Percentiles rank a stretch among this genome's conserved stretches.
Evolutionary conservation across 2,329 filamentous ascomycete species (phyloP).

Genomic region (Alternaria sp.): DNA sequence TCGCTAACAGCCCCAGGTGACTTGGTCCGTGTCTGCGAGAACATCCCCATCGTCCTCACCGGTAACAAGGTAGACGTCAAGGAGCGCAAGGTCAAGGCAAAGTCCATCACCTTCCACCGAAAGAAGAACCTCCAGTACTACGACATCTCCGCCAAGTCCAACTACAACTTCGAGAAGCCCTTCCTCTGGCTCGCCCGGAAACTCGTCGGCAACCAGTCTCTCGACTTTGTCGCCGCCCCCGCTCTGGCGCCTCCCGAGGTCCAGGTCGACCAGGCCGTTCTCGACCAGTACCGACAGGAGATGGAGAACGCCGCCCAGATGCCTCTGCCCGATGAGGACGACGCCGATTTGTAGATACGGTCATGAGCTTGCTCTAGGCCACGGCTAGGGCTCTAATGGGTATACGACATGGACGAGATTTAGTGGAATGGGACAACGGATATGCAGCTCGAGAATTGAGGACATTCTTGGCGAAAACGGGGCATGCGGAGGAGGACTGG

Average conservation of each 20-base stretch:
- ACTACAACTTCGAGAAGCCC: conserved; percentile 99
- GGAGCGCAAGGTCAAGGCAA: conserved; percentile 99
- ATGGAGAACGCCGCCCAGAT: conserved; percentile 80
- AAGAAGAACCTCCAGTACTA: conserved; percentile 99
- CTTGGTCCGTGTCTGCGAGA: conserved; percentile 98
- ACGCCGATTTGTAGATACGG: conserved; percentile 66
- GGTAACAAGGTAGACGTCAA: conserved; percentile 99
- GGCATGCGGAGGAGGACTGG: conserved; percentile 27
- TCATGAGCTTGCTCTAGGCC: conserved; percentile 29
- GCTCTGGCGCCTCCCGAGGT: conserved; percentile 94
- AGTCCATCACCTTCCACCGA: conserved; percentile 99
- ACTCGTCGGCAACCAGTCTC: conserved; percentile 88
- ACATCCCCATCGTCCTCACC: conserved; percentile 96
- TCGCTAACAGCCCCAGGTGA: conserved; percentile 69
- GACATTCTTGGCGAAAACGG: conserved; percentile 39
- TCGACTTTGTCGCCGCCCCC: conserved; percentile 95
- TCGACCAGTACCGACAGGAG: conserved; percentile 85
- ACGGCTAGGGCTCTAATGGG: conserved; percentile 32
- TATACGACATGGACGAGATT: conserved; percentile 37
- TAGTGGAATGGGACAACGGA: conserved; percentile 28
- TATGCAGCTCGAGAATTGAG: conserved; percentile 28
- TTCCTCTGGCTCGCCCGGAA: conserved; percentile 99
- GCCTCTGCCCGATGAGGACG: conserved; percentile 95
- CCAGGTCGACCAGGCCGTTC: conserved; percentile 81
- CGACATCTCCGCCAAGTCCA: conserved; percentile 99